Base-by-base conservation (phyloP, 805 yeast genomes). In the Vanderwaltozyma polyspora region DNA sequence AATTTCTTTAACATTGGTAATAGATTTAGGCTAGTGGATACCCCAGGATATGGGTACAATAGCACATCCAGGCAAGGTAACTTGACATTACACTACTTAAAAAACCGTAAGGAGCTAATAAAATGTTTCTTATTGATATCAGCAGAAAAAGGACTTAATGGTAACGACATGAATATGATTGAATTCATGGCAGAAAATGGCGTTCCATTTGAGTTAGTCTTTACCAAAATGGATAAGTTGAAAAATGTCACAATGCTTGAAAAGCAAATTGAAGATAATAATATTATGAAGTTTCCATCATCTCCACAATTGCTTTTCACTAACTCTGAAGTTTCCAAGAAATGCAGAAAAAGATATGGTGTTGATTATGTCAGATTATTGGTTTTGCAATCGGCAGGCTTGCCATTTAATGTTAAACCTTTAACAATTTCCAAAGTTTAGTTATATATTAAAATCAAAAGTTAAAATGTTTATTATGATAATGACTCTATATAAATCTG, bases 21-120 rank as follows among this genome's bases (percentile, higher is more conserved):
- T 32, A 62, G 67, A 36, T 62, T 87, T 29, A 63, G 84, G 40
- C 47, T 87, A 3, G 72, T 85, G 2, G 97, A 87, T 51, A 70
- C 85, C 17, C 97, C 97, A 1, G 97, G 97, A 0, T 87, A 87
- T 53, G 97, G 97, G 2, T 67, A 59, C 26, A 73, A 68, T 40
- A 86, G 93, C 13, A 68, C 67, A 12, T 50, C 48, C 7, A 59
- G 64, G 43, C 95, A 87, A 51, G 96, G 95, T 2, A 60, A 70
- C 27, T 66, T 76, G 19, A 79, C 80, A 1, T 49, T 74, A 46
- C 72, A 74, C 24, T 86, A 84, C 48, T 54, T 87, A 6, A 57
- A 60, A 19, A 60, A 67, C 16, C 60, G 91, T 32, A 55, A 62
- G 35, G 70, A 66, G 22, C 59, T 86, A 16, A 60, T 68, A 21